Conservation (phyloP, 345 rosid species). For the Corchorus capsularis region DNA sequence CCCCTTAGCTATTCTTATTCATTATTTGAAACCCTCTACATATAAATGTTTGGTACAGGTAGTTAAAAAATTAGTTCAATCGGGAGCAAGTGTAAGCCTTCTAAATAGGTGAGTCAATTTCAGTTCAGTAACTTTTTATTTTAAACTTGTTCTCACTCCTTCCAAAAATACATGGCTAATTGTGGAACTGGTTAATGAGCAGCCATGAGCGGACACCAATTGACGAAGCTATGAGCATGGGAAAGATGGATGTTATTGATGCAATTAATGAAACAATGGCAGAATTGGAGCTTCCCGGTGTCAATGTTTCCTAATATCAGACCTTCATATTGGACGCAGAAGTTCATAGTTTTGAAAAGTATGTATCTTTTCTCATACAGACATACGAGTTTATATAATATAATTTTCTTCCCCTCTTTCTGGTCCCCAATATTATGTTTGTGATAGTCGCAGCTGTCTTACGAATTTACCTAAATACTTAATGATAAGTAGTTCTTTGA, state of each 20-base stretch:
- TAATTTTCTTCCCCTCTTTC: not conserved
- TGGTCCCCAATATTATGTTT: not conserved
- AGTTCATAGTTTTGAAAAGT: not conserved
- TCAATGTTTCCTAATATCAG: constrained; percentile 42
- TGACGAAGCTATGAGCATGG: constrained; percentile 76
- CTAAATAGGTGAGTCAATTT: constrained; percentile 58
- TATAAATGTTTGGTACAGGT: constrained; percentile 47
- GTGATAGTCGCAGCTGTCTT: not conserved
- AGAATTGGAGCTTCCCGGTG: constrained; percentile 63
- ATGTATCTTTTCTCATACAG: constrained; percentile 2
- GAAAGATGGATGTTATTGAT: constrained; percentile 66
- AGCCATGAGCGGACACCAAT: constrained; percentile 83
- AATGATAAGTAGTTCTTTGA: not conserved
- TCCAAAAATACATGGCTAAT: not conserved
- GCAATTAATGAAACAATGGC: constrained; percentile 63
- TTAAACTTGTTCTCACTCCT: not conserved
- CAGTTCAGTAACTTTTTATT: not conserved
- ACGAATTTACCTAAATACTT: not conserved
- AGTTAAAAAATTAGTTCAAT: constrained; percentile 63
- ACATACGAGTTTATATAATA: not conserved
- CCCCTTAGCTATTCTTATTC: not conserved
- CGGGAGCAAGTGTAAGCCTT: constrained; percentile 75
- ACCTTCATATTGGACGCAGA: not conserved
- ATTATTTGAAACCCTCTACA: constrained; percentile 13
- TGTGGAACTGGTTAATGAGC: constrained; percentile 25